phyloP scores from a whole-genome alignment of 768 basidiomycete species.

The Naganishia randhawae region DNA sequence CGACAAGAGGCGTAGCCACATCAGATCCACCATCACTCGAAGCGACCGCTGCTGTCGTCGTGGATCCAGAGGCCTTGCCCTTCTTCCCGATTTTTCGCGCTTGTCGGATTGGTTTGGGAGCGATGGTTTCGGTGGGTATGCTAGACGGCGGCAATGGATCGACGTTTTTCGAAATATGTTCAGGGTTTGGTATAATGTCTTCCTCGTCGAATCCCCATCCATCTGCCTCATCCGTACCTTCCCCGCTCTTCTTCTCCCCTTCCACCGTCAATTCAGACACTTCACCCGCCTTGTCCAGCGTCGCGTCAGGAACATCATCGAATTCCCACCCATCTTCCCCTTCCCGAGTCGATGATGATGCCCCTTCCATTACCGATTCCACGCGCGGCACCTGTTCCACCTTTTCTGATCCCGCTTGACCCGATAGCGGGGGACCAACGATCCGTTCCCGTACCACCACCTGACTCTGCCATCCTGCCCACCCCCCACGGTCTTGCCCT shows the following conservation, averaged over 20 bases:
- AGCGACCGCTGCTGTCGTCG: background rate
- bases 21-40: background rate
- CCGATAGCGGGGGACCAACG: background rate
- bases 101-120: conserved; percentile 28
- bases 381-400: background rate
- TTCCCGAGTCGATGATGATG: background rate
- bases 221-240: conserved; percentile 10
- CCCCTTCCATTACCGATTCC: too few species aligned
- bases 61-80: background rate
- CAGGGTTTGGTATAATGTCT: background rate
- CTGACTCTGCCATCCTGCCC: conserved; percentile 25
- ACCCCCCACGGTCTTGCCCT: conserved; percentile 4
- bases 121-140: background rate
- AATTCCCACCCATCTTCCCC: background rate
- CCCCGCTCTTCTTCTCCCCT: background rate
- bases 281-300: background rate
- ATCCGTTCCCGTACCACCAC: conserved; percentile 25
- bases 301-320: background rate
- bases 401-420: background rate
- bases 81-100: conserved; percentile 31
- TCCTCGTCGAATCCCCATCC: conserved; percentile 30
- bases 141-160: background rate
- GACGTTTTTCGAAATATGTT: background rate
- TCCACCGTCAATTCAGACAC: background rate
- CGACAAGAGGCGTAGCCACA: background rate